Conservation (phyloP, 1,284 basidiomycete genomes). For the Flammula alnicola region DNA sequence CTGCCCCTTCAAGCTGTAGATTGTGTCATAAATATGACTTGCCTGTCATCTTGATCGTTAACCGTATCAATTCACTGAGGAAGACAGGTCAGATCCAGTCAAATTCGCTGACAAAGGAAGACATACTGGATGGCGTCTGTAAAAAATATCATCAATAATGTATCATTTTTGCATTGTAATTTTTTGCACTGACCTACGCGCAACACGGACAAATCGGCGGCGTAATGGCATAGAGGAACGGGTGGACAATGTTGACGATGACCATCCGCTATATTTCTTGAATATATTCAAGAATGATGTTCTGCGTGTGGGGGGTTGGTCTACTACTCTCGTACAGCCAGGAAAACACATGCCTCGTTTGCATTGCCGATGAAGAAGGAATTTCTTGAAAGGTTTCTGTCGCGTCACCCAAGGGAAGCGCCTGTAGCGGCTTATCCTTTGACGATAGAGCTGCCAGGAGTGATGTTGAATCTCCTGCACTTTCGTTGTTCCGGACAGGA, state of each 20-base stretch:
- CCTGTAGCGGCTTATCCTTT: neutral
- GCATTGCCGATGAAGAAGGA: too few species aligned
- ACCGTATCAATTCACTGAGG: conserved; percentile 1
- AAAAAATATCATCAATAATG: too few species aligned
- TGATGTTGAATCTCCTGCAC: neutral
- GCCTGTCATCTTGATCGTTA: conserved; percentile 5
- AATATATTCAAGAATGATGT: conserved; percentile 10
- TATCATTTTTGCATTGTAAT: too few species aligned
- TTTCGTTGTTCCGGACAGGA: neutral
- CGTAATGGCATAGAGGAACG: conserved; percentile 11
- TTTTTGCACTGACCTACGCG: conserved; percentile 15
- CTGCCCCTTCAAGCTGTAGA: neutral
- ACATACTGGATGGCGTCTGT: conserved; percentile 24
- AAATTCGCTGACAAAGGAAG: neutral
- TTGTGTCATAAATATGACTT: neutral
- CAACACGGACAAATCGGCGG: conserved; percentile 14
- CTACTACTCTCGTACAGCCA: too few species aligned
- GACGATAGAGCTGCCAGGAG: neutral
- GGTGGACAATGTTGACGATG: conserved; percentile 4
- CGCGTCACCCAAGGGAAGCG: neutral
- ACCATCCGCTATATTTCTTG: conserved; percentile 5
- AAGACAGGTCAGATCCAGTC: neutral
- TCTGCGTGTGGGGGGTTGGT: too few species aligned
- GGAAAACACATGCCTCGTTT: too few species aligned
- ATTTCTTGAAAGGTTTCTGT: too few species aligned